Conservation (phyloP, 306 rosid species). For the Corylus americana region DNA sequence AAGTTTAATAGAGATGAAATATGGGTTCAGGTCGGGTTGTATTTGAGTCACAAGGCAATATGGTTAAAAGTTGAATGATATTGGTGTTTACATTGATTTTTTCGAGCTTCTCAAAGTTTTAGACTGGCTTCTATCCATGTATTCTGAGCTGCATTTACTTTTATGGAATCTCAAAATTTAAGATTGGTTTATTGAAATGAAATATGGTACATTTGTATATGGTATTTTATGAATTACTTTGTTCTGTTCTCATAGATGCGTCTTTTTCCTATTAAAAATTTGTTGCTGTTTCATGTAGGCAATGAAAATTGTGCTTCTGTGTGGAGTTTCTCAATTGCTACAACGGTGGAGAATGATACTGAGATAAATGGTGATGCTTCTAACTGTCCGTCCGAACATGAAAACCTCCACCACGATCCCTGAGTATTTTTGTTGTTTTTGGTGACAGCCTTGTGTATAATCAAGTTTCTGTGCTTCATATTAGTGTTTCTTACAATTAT, state of each 20-base stretch:
- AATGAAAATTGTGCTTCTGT: constrained; percentile 80
- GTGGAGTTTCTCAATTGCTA: constrained; percentile 75
- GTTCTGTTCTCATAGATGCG: constrained; percentile 1
- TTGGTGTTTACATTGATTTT: background rate
- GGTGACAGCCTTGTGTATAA: constrained; percentile 9
- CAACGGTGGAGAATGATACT: constrained; percentile 38
- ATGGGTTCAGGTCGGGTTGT: background rate
- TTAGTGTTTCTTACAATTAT: background rate
- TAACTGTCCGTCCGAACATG: constrained; percentile 35
- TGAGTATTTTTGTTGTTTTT: constrained; percentile 3
- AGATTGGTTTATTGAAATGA: constrained; percentile 6
- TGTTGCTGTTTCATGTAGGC: constrained; percentile 46
- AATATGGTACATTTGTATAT: background rate
- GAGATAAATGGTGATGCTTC: constrained; percentile 23
- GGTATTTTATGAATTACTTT: background rate
- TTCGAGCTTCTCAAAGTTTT: background rate
- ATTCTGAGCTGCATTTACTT: background rate
- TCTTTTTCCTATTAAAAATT: constrained; percentile 7
- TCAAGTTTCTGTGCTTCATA: background rate
- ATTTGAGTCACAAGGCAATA: background rate
- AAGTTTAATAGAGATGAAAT: background rate
- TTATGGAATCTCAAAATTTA: constrained; percentile 1
- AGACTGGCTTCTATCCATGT: background rate
- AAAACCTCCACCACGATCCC: constrained; percentile 27
- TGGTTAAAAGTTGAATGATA: background rate